Conservation (phyloP, 2,329 filamentous ascomycete species). For the Hypoxylon sp. region DNA sequence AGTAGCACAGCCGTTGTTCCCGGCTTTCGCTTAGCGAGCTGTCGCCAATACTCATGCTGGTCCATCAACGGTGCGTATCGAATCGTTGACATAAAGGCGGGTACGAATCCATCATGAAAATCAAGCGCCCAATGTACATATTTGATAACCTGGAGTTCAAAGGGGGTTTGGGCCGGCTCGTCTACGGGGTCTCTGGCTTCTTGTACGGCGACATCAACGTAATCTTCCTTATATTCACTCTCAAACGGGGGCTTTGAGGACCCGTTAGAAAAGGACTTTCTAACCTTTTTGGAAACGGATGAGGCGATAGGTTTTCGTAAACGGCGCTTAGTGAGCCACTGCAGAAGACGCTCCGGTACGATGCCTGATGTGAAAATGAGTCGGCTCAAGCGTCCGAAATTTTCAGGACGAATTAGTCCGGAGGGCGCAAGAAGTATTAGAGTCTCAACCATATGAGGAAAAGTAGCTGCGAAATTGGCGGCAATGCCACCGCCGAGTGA, state of each 20-base stretch:
- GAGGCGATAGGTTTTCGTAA: slow-evolving; percentile 66
- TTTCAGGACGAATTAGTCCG: slow-evolving; percentile 75
- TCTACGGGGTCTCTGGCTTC: slow-evolving; percentile 57
- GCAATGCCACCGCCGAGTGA: slow-evolving; percentile 86
- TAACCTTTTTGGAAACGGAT: slow-evolving; percentile 51
- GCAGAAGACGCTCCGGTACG: slow-evolving; percentile 67
- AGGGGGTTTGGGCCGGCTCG: slow-evolving; percentile 51
- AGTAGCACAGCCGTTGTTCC: slow-evolving; percentile 67
- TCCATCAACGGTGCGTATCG: slow-evolving; percentile 67
- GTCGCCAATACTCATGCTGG: slow-evolving; percentile 66
- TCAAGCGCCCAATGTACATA: slow-evolving; percentile 72
- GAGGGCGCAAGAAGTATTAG: slow-evolving; percentile 84
- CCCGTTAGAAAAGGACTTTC: slow-evolving; percentile 33
- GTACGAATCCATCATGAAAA: slow-evolving; percentile 71
- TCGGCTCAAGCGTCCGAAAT: slow-evolving; percentile 65
- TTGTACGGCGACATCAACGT: slow-evolving; percentile 60
- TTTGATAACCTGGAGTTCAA: slow-evolving; percentile 64
- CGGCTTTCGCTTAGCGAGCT: slow-evolving; percentile 60
- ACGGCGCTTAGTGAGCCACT: slow-evolving; percentile 63
- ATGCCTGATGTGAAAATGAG: slow-evolving; percentile 69
- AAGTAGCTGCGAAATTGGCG: slow-evolving; percentile 79
- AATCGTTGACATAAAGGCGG: slow-evolving; percentile 72
- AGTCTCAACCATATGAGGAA: slow-evolving; percentile 77
- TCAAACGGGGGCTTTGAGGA: slow-evolving; percentile 33
- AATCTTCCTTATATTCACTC: slow-evolving; percentile 54